Percentiles rank a stretch among this genome's conserved stretches.
phyloP scores from a whole-genome alignment of 2,329 filamentous ascomycete species.

The Penicillium sp. region DNA sequence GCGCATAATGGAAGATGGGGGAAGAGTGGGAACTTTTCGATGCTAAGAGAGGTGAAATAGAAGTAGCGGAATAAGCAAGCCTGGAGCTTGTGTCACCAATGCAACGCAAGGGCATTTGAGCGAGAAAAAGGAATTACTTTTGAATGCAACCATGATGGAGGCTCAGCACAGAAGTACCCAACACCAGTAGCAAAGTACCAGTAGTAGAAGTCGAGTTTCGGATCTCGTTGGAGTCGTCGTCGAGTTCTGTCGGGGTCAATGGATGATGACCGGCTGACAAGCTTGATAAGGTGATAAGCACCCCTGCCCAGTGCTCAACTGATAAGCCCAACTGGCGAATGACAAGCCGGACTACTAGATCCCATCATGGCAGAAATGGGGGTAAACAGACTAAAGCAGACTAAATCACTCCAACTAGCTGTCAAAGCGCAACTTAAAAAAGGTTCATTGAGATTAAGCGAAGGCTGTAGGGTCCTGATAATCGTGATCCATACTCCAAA shows the following conservation, averaged over 20 bases:
- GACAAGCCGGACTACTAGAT: background rate
- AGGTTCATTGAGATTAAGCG: slow-evolving; percentile 5
- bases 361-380: background rate
- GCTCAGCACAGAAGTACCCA: slow-evolving; percentile 1
- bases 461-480: background rate
- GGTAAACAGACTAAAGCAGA: background rate
- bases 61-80: slow-evolving; percentile 3
- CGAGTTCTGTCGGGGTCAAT: background rate
- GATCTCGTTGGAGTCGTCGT: background rate
- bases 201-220: background rate
- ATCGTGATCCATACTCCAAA: background rate
- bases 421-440: slow-evolving; percentile 9
- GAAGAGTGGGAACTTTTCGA: background rate
- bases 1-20: slow-evolving; percentile 25
- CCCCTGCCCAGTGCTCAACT: slow-evolving; percentile 4
- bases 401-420: background rate
- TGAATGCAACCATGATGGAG: background rate
- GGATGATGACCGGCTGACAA: background rate
- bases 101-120: background rate
- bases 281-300: slow-evolving; percentile 8
- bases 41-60: background rate
- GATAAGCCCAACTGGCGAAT: slow-evolving; percentile 14
- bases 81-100: slow-evolving; percentile 4
- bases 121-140: background rate
- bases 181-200: background rate